Evolutionary conservation across 441 rosid species (phyloP), one percentile per base, ranked within the genome.

Genomic region (Adansonia rubrostipa): DNA sequence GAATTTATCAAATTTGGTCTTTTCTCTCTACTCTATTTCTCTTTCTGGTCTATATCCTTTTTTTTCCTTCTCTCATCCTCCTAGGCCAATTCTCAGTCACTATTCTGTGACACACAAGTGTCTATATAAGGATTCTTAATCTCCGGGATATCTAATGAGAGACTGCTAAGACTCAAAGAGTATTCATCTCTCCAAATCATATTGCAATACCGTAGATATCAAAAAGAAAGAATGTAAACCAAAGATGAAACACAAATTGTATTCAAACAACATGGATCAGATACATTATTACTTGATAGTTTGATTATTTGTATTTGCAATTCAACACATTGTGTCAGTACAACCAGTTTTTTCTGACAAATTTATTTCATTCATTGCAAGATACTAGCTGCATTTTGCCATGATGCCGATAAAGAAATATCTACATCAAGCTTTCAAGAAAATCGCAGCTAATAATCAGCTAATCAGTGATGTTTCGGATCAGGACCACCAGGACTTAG

Each of bases 401-500:
- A n/a, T 3, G 63, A 54, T 53, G 19, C 28, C 10, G 17, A 48
- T 33, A 33, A 71, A 10, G n/a, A 5, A 11, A 48, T 33, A 33
- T 54, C 28, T n/a, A 17, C 10, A 36, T 3, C n/a, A 22, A 14
- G 42, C 44, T 70, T 45, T 50, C 60, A 70, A 7, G 48, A 72
- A 54, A 72, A 33, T 5, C 7, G 53, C 48, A 51, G 75, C 61
- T 71, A 51, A 8, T 33, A 5, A 66, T 19, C 9, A 7, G 10
- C 40, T 17, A 40, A 19, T 74, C 77, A 74, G 40, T 81, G 84
- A 75, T 79, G 81, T 0, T 74, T 69, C 0, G 81, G 76, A 24
- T 79, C 80, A 7, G 81, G 83, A 63, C 81, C 86, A 8, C 76
- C 81, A 0, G 82, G 84, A 40, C 84, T 79, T 19, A 1, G 19